Conservation (phyloP, 2,329 filamentous ascomycete species). For the Grosmannia serpens region DNA sequence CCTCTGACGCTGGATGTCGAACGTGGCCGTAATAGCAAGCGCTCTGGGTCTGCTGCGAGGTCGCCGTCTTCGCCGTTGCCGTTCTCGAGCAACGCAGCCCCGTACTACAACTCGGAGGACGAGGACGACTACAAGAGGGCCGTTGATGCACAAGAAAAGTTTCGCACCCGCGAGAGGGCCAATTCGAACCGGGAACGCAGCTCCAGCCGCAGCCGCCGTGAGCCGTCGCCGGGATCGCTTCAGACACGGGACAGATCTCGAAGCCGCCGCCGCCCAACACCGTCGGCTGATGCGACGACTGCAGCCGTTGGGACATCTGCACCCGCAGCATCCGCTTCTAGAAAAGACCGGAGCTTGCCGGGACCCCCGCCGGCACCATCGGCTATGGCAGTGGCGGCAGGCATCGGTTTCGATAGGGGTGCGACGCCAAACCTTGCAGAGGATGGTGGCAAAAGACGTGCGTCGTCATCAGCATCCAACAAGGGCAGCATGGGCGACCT, state of each 20-base stretch:
- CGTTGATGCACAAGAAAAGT: conserved; percentile 40
- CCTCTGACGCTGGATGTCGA: conserved; percentile 31
- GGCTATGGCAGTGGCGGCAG: conserved; percentile 10
- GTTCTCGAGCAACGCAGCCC: conserved; percentile 49
- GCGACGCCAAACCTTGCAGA: conserved; percentile 19
- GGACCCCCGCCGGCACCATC: conserved; percentile 16
- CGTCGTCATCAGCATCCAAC: conserved; percentile 24
- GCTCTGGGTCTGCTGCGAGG: conserved; percentile 45
- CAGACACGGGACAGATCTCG: conserved; percentile 16
- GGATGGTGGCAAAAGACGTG: conserved; percentile 20
- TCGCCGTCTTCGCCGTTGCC: conserved; percentile 77
- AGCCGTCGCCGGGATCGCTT: conserved; percentile 13
- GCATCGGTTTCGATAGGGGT: conserved; percentile 1
- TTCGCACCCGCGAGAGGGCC: conserved; percentile 36
- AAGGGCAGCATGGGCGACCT: conserved; percentile 34
- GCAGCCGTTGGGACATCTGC: not conserved
- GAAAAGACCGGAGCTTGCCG: conserved; percentile 19
- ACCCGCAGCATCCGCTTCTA: not conserved
- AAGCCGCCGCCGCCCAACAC: conserved; percentile 12
- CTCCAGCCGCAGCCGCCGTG: conserved; percentile 25
- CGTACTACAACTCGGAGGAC: conserved; percentile 42
- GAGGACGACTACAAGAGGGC: conserved; percentile 50
- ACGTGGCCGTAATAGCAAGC: conserved; percentile 52
- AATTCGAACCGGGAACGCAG: conserved; percentile 29
- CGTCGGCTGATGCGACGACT: not conserved